Percentiles rank a stretch among this genome's conserved stretches.
Conservation (phyloP, 129 eudicot species). For the Tagetes erecta region DNA sequence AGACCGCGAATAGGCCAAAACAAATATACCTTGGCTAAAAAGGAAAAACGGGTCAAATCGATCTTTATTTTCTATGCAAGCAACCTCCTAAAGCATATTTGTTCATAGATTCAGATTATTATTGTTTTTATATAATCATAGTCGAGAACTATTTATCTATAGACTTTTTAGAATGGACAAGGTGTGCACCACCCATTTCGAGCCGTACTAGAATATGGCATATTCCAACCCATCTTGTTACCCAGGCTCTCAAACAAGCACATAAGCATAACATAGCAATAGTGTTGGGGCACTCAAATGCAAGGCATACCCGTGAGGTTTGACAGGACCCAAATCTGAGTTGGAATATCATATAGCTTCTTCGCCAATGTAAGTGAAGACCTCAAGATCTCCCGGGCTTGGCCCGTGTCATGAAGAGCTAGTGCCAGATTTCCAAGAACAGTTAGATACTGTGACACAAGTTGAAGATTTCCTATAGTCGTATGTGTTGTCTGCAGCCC, state of each 20-base stretch:
- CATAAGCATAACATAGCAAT: conserved; percentile 11
- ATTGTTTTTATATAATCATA: not conserved
- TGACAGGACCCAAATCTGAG: conserved; percentile 94
- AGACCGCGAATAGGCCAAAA: not conserved
- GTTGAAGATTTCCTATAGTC: conserved; percentile 89
- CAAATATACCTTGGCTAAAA: conserved; percentile 1
- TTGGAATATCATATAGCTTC: conserved; percentile 91
- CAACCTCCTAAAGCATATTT: not conserved
- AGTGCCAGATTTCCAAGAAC: conserved; percentile 88
- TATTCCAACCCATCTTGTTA: not conserved
- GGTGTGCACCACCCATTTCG: too few species aligned
- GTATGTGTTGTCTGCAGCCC: conserved; percentile 92
- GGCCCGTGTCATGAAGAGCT: conserved; percentile 89
- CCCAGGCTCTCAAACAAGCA: not conserved
- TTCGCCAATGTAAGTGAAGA: conserved; percentile 90
- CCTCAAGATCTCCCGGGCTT: conserved; percentile 87
- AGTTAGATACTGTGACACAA: conserved; percentile 90
- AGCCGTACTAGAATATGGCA: not conserved
- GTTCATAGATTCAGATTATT: not conserved
- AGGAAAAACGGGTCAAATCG: not conserved
- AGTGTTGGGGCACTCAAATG: conserved; percentile 3
- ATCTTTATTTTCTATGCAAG: not conserved
- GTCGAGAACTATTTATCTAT: not conserved
- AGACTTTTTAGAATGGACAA: not conserved
- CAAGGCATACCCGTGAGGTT: conserved; percentile 57